phyloP scores from a whole-genome alignment of 768 basidiomycete genomes.

The Collybia sordida region DNA sequence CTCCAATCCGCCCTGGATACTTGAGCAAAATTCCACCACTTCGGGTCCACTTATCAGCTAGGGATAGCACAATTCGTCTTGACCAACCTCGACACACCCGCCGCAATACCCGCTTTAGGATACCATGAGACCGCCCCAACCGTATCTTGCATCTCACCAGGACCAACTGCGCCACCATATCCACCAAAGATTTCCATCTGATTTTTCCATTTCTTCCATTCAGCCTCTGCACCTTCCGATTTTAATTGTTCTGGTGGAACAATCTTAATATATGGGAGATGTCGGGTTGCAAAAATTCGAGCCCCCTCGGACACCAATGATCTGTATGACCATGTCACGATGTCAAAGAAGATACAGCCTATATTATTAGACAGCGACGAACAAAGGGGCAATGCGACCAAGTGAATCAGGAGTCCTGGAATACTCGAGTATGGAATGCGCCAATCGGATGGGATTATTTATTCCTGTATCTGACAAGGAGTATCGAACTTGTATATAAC shows the following conservation, averaged over 20 bases:
- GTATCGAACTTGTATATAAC: background rate
- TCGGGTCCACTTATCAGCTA: background rate
- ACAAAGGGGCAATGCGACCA: constrained; percentile 74
- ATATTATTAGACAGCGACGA: constrained; percentile 18
- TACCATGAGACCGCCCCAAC: constrained; percentile 75
- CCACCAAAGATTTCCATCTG: constrained; percentile 28
- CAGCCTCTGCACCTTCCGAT: constrained; percentile 42
- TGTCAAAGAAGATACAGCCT: background rate
- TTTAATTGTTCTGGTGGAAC: constrained; percentile 49
- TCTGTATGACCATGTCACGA: constrained; percentile 27
- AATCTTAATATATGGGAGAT: constrained; percentile 20
- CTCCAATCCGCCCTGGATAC: constrained; percentile 70
- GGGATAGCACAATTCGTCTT: background rate
- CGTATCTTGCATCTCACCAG: constrained; percentile 63
- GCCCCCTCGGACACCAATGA: constrained; percentile 67
- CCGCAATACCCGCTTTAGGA: constrained; percentile 44
- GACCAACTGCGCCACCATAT: constrained; percentile 3
- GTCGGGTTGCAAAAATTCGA: constrained; percentile 44
- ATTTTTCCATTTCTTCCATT: constrained; percentile 64
- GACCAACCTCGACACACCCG: constrained; percentile 74
- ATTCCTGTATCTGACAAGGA: constrained; percentile 43
- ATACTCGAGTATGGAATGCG: constrained; percentile 55
- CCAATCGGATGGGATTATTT: constrained; percentile 67
- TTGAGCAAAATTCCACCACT: constrained; percentile 85
- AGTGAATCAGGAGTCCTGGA: constrained; percentile 45